Conservation (phyloP, 352 stramenopile genomes). For the Blastocystis sp. region DNA sequence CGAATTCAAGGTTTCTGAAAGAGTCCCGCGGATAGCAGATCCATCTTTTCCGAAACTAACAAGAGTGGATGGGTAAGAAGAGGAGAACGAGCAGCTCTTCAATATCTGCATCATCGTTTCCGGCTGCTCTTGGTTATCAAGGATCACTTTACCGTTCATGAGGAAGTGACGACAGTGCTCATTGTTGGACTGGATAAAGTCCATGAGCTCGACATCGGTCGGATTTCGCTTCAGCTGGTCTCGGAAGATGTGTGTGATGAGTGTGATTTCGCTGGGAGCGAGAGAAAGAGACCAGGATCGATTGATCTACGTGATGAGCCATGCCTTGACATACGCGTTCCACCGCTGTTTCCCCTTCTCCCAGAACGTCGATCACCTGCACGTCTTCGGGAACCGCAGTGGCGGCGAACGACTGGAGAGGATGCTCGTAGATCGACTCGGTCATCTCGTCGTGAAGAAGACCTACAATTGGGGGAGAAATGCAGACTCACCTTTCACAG, state of each 20-base stretch:
- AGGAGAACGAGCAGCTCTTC: constrained; percentile 87
- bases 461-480: constrained; percentile 65
- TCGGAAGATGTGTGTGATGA: constrained; percentile 83
- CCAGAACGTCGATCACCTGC: constrained; percentile 85
- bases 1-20: constrained; percentile 77
- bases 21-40: constrained; percentile 86
- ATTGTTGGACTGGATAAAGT: constrained; percentile 92
- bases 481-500: constrained; percentile 71
- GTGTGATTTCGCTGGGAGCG: constrained; percentile 70
- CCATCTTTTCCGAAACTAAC: constrained; percentile 99
- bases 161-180: constrained; percentile 99
- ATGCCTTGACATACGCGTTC: constrained; percentile 74
- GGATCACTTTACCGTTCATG: constrained; percentile 95
- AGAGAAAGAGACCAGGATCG: constrained; percentile 10
- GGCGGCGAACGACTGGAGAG: constrained; percentile 83
- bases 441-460: constrained; percentile 91
- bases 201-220: constrained; percentile 98
- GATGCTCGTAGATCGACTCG: constrained; percentile 84
- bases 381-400: constrained; percentile 76
- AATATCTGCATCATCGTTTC: constrained; percentile 98
- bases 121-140: constrained; percentile 88
- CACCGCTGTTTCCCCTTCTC: constrained; percentile 83
- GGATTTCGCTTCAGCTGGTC: constrained; percentile 91
- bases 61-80: constrained; percentile 83
- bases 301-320: constrained; percentile 9